A percentile compares a stretch with the other conserved stretches of the same genome.
phyloP scores from a whole-genome alignment of 2,329 filamentous ascomycete species.

The Hypoxylon sp. region DNA sequence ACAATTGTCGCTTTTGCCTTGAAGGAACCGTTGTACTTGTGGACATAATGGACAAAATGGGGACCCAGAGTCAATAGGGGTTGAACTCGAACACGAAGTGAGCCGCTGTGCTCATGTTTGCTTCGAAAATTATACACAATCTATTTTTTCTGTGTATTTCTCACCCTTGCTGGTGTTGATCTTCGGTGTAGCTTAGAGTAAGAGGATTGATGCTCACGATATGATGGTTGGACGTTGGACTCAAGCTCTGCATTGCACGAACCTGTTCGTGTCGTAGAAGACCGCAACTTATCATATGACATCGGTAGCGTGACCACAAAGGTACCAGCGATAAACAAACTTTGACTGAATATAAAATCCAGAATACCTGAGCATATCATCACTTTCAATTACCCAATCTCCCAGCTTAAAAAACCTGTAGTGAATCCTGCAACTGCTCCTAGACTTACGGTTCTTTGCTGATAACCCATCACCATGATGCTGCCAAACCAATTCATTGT shows the following conservation, averaged over 20 bases:
- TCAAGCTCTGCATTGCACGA: not conserved
- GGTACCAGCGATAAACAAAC: not conserved
- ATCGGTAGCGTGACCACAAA: not conserved
- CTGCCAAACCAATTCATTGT: not conserved
- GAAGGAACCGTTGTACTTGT: not conserved
- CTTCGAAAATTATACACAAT: not conserved
- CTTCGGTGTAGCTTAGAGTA: not conserved
- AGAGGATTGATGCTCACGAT: not conserved
- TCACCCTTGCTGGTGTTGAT: not conserved
- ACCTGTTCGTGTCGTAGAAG: not conserved
- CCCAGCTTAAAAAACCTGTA: not conserved
- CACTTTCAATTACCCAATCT: not conserved
- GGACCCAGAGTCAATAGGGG: not conserved
- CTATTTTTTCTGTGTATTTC: not conserved
- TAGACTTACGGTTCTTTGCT: not conserved
- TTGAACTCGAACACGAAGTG: not conserved
- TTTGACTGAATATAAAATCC: not conserved
- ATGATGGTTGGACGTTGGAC: not conserved
- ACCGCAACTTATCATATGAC: not conserved
- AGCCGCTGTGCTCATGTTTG: not conserved
- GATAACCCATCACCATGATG: not conserved
- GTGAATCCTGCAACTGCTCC: not conserved
- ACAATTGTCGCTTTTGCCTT: not conserved
- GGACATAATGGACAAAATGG: not conserved
- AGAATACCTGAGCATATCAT: not conserved